Conservation (phyloP, 2,329 filamentous ascomycete species). For the Emmonsiellopsis sp. region DNA sequence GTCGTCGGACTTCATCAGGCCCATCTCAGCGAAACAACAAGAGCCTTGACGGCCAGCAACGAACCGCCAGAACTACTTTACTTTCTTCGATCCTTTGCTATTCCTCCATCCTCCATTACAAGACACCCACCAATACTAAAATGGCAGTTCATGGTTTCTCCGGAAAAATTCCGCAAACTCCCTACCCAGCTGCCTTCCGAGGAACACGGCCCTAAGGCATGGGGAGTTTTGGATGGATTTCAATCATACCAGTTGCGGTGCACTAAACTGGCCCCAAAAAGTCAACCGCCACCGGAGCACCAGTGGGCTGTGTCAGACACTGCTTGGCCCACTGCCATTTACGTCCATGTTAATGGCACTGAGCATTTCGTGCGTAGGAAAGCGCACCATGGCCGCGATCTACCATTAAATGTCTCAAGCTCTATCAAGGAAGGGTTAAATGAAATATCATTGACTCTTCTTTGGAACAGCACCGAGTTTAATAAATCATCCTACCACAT, state of each 20-base stretch:
- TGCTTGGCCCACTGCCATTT: slow-evolving; percentile 62
- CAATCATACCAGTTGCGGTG: slow-evolving; percentile 61
- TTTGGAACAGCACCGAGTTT: slow-evolving; percentile 30
- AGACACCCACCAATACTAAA: slow-evolving; percentile 16
- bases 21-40: slow-evolving; percentile 32
- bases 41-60: neutral
- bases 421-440: slow-evolving; percentile 54
- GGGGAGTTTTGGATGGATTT: slow-evolving; percentile 41
- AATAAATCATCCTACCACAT: slow-evolving; percentile 26
- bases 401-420: slow-evolving; percentile 64
- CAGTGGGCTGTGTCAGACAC: slow-evolving; percentile 57
- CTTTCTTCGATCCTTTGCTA: slow-evolving; percentile 23
- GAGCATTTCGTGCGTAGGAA: slow-evolving; percentile 55
- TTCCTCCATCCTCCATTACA: slow-evolving; percentile 23
- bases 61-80: slow-evolving; percentile 23
- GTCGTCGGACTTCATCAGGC: slow-evolving; percentile 49
- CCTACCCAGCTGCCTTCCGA: slow-evolving; percentile 14
- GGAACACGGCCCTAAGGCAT: slow-evolving; percentile 18
- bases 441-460: slow-evolving; percentile 43
- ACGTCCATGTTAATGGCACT: slow-evolving; percentile 56
- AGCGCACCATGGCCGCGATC: slow-evolving; percentile 62
- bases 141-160: slow-evolving; percentile 28
- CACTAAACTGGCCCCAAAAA: slow-evolving; percentile 35
- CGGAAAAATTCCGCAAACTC: slow-evolving; percentile 23
- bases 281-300: slow-evolving; percentile 30